Evolutionary conservation across 1,284 basidiomycete species (phyloP).

Genomic region (Austroboletus olivaceoglutinosus): DNA sequence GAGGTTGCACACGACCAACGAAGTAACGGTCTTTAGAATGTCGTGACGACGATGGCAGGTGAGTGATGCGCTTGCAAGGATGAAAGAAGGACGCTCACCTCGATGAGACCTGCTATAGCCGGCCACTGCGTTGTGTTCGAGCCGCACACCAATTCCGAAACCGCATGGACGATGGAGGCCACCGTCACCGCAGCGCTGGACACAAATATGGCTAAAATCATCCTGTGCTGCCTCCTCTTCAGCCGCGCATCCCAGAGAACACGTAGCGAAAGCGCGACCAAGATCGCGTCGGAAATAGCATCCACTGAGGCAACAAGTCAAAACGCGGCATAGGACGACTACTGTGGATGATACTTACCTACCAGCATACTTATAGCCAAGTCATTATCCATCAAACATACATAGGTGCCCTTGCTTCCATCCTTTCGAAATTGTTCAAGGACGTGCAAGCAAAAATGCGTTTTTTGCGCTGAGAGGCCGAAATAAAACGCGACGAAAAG

Average conservation of each 20-base stretch:
- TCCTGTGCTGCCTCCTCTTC: constrained; percentile 4
- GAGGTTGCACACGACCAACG: neutral
- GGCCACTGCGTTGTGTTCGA: neutral
- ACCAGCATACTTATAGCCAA: neutral
- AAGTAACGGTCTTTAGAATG: neutral
- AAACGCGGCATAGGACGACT: neutral
- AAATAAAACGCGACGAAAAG: neutral
- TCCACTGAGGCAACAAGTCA: constrained; percentile 10
- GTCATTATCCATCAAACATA: neutral
- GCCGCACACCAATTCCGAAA: neutral
- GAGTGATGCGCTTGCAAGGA: neutral
- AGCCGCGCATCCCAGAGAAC: constrained; percentile 8
- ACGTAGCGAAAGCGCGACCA: constrained; percentile 3
- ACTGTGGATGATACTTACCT: neutral
- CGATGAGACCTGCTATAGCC: neutral
- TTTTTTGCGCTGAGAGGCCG: neutral
- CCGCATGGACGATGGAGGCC: constrained; percentile 1
- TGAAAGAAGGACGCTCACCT: neutral
- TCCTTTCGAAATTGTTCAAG: neutral
- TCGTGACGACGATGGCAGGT: neutral
- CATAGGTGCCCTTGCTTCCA: neutral
- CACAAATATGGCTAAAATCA: constrained; percentile 6
- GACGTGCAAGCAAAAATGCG: neutral
- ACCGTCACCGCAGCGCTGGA: neutral
- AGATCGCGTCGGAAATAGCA: constrained; percentile 3